These are phyloP conservation scores for Spathaspora boniae DNA, from an alignment of 805 yeast species.

Conservation along the genomic window DNA sequence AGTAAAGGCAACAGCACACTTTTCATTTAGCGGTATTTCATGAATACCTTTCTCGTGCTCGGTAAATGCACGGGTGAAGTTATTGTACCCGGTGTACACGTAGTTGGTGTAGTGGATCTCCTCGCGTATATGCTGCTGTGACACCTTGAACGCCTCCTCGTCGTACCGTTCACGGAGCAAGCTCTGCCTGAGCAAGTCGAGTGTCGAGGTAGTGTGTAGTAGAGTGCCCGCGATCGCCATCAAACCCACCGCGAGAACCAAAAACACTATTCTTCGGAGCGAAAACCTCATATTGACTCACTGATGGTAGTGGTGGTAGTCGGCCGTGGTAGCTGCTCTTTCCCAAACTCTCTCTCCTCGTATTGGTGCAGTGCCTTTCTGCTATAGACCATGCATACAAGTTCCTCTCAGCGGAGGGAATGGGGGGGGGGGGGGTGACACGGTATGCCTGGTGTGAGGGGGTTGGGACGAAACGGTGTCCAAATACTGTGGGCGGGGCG, in stretches of 20 bases:
- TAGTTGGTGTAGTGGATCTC: slow-evolving; percentile 24
- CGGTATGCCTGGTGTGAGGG: too few relatives aligned
- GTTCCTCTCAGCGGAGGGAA: too few relatives aligned
- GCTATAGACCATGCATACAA: too few relatives aligned
- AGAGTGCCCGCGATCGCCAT: not conserved
- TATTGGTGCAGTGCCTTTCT: too few relatives aligned
- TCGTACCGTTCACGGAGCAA: slow-evolving; percentile 2
- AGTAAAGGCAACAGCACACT: slow-evolving; percentile 23
- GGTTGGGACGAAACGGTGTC: too few relatives aligned
- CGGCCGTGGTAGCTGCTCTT: not conserved
- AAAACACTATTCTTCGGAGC: not conserved
- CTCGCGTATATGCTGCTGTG: slow-evolving; percentile 9
- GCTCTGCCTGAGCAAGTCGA: not conserved
- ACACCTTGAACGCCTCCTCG: slow-evolving; percentile 11
- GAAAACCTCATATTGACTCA: slow-evolving; percentile 4
- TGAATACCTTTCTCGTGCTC: too few relatives aligned
- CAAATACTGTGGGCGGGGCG: too few relatives aligned
- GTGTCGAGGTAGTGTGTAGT: slow-evolving; percentile 1
- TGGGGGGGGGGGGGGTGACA: too few relatives aligned
- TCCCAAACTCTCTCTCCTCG: too few relatives aligned
- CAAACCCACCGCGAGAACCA: not conserved
- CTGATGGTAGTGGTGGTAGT: not conserved
- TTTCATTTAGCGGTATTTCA: slow-evolving; percentile 20
- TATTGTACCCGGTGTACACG: slow-evolving; percentile 17
- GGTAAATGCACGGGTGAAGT: slow-evolving; percentile 12